These are phyloP conservation scores for Cadophora luteo-olivacea DNA, from an alignment of 2,329 filamentous ascomycete genomes.

Conservation along the genomic window DNA sequence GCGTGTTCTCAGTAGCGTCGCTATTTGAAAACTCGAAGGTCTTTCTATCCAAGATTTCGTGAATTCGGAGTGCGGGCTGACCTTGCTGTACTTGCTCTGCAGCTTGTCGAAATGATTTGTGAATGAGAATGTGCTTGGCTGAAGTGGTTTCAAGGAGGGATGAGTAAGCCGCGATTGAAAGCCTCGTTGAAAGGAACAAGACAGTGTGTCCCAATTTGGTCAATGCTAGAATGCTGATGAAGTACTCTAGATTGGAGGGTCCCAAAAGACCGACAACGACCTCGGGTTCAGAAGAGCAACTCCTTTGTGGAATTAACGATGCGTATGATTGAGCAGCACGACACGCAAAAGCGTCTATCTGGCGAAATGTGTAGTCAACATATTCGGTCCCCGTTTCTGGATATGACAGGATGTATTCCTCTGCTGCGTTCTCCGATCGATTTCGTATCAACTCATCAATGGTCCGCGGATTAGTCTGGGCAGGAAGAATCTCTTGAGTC, in stretches of 20 bases:
- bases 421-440: slow-evolving; percentile 21
- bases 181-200: slow-evolving; percentile 59
- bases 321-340: slow-evolving; percentile 26
- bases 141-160: slow-evolving; percentile 51
- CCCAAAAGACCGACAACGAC: slow-evolving; percentile 55
- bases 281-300: slow-evolving; percentile 37
- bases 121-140: slow-evolving; percentile 33
- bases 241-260: slow-evolving; percentile 56
- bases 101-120: slow-evolving; percentile 24
- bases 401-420: slow-evolving; percentile 29
- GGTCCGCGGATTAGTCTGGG: slow-evolving; percentile 14
- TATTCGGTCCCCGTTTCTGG: slow-evolving; percentile 25
- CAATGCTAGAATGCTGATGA: slow-evolving; percentile 58
- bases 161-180: slow-evolving; percentile 56
- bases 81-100: slow-evolving; percentile 35
- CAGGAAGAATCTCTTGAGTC: background rate
- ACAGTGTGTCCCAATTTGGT: slow-evolving; percentile 58
- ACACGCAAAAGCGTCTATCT: slow-evolving; percentile 30
- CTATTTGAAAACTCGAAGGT: slow-evolving; percentile 28
- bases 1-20: slow-evolving; percentile 47
- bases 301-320: slow-evolving; percentile 24
- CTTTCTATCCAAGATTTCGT: background rate
- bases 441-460: slow-evolving; percentile 34
- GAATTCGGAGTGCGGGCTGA: background rate
- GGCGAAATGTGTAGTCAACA: slow-evolving; percentile 30